Evolutionary conservation across 495 filamentous ascomycete species (phyloP).

Genomic region (Aspergillus incahuasiensis): DNA sequence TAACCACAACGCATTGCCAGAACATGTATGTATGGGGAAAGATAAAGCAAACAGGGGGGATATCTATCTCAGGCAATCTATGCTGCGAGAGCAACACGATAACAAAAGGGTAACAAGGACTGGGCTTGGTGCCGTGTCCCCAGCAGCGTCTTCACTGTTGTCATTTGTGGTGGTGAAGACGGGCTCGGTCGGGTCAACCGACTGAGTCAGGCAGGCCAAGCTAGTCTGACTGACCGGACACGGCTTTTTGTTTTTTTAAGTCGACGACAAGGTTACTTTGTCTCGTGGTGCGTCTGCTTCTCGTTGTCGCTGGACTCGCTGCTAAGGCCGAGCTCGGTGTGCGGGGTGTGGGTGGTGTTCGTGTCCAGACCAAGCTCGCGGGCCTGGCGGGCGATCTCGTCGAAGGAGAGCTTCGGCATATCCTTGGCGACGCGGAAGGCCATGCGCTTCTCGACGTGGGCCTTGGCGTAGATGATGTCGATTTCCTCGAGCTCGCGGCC

Average conservation of each 20-base stretch:
- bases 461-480: conserved; percentile 50
- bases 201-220: background rate
- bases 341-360: conserved; percentile 19
- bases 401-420: conserved; percentile 34
- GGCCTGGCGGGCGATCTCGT: conserved; percentile 30
- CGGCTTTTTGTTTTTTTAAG: background rate
- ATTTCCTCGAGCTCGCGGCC: conserved; percentile 69
- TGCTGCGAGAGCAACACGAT: background rate
- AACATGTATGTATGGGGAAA: too few relatives aligned
- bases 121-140: background rate
- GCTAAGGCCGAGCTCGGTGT: conserved; percentile 17
- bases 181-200: background rate
- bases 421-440: conserved; percentile 27
- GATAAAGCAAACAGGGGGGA: background rate
- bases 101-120: background rate
- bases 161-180: background rate
- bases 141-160: background rate
- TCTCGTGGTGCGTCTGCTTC: conserved; percentile 19
- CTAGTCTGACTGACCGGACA: background rate
- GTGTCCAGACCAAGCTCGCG: conserved; percentile 28
- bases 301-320: conserved; percentile 20
- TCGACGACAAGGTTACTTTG: background rate
- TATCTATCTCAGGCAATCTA: background rate
- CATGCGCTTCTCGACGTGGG: conserved; percentile 36
- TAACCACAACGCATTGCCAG: too few relatives aligned